A percentile compares a stretch with the other conserved stretches of the same genome.
Evolutionary conservation across 1,139 yeast genomes (phyloP).

Genomic region (Candida sp.): DNA sequence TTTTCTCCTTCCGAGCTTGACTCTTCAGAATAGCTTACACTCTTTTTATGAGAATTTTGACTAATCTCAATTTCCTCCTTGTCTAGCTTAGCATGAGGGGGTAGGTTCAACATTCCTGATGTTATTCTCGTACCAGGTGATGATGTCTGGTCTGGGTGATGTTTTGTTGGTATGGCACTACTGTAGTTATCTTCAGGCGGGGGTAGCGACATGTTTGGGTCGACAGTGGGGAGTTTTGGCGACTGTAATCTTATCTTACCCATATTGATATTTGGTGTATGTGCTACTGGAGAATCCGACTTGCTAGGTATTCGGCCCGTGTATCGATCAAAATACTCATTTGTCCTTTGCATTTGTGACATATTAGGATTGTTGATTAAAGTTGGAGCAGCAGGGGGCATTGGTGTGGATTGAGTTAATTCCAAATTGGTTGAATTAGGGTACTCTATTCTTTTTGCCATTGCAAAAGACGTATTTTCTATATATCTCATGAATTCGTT

Average conservation of each 20-base stretch:
- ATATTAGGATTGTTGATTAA: slow-evolving; percentile 11
- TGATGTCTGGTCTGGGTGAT: slow-evolving; percentile 8
- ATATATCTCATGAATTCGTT: slow-evolving; percentile 21
- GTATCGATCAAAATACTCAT: slow-evolving; percentile 24
- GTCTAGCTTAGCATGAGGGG: slow-evolving; percentile 22
- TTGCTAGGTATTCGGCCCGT: slow-evolving; percentile 25
- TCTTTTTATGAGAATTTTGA: no score
- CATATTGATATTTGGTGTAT: slow-evolving; percentile 7
- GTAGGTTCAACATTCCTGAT: slow-evolving; percentile 59
- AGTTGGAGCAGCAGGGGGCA: slow-evolving; percentile 18
- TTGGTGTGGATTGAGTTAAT: slow-evolving; percentile 18
- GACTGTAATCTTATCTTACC: slow-evolving; percentile 5
- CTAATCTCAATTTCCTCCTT: slow-evolving; percentile 11
- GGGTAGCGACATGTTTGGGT: slow-evolving; percentile 25
- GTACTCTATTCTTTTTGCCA: background rate
- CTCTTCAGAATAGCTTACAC: no score
- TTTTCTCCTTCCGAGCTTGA: no score
- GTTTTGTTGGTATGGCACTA: slow-evolving; percentile 25
- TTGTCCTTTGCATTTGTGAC: slow-evolving; percentile 19
- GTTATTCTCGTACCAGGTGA: slow-evolving; percentile 42
- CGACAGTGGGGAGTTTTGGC: slow-evolving; percentile 8
- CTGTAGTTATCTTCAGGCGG: slow-evolving; percentile 28
- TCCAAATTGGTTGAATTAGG: slow-evolving; percentile 2
- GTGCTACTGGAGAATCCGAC: slow-evolving; percentile 1
- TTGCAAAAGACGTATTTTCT: background rate